Evolutionary conservation across 176 grass and related monocot species (phyloP).

Genomic region (Oryza longistaminata): DNA sequence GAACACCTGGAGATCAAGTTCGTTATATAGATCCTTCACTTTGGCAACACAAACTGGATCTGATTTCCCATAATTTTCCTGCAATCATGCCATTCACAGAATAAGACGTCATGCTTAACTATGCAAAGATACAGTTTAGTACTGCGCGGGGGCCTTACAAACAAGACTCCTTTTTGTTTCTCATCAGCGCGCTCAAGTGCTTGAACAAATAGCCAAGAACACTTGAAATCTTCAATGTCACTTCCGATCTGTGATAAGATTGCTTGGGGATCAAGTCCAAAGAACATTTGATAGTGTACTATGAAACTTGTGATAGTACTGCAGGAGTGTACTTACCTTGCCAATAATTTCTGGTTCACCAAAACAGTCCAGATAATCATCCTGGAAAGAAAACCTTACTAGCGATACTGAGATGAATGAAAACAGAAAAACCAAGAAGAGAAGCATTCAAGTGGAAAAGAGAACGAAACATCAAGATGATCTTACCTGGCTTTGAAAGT

Average conservation of each 20-base stretch:
- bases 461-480: neutral
- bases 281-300: neutral
- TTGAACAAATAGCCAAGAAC: constrained; percentile 77
- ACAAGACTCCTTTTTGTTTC: constrained; percentile 45
- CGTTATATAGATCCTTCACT: constrained; percentile 71
- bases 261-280: neutral
- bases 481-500: constrained; percentile 75
- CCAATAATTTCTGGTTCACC: constrained; percentile 68
- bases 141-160: constrained; percentile 39
- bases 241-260: constrained; percentile 58
- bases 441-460: neutral
- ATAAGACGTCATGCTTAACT: neutral
- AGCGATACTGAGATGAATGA: neutral
- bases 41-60: constrained; percentile 56
- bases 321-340: constrained; percentile 44
- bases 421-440: neutral
- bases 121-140: neutral
- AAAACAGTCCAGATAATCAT: constrained; percentile 88
- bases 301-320: neutral
- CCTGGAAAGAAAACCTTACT: constrained; percentile 44
- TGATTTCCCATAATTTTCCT: constrained; percentile 81
- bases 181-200: constrained; percentile 50
- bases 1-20: constrained; percentile 67
- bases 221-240: constrained; percentile 79
- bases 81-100: constrained; percentile 17